Percentiles rank a stretch among this genome's conserved stretches.
These are phyloP conservation scores for Ogataea polymorpha DNA, from an alignment of 805 yeast species.

Conservation along the genomic window DNA sequence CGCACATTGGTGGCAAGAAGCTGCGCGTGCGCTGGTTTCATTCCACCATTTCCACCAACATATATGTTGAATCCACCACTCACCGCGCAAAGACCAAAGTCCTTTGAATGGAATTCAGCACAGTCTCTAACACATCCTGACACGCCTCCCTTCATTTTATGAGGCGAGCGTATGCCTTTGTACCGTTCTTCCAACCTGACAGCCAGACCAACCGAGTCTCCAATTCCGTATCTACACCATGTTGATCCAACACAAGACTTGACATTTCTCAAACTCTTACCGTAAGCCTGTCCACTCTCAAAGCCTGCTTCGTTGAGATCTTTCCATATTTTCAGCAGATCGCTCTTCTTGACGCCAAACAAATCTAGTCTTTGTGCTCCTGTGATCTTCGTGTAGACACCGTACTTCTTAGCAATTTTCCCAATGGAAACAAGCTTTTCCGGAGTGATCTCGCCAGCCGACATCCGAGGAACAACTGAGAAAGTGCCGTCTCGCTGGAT, in stretches of 20 bases:
- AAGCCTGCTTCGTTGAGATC: conserved; percentile 33
- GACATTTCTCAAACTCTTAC: conserved; percentile 36
- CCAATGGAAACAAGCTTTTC: conserved; percentile 36
- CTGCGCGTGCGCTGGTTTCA: conserved; percentile 39
- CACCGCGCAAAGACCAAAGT: conserved; percentile 37
- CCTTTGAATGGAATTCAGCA: conserved; percentile 38
- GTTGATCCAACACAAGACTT: conserved; percentile 39
- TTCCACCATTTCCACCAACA: conserved; percentile 40
- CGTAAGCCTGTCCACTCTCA: conserved; percentile 39
- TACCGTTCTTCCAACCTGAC: conserved; percentile 36
- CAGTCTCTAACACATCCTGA: conserved; percentile 39
- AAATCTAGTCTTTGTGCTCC: conserved; percentile 37
- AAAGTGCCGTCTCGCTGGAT: conserved; percentile 39
- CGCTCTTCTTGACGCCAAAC: conserved; percentile 35
- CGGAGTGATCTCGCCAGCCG: conserved; percentile 39
- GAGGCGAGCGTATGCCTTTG: conserved; percentile 37
- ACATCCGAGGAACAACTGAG: conserved; percentile 37
- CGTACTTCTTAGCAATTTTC: conserved; percentile 31
- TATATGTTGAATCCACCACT: conserved; percentile 36
- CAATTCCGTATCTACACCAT: conserved; percentile 39
- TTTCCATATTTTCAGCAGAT: conserved; percentile 33
- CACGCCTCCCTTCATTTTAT: conserved; percentile 38
- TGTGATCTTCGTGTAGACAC: conserved; percentile 36
- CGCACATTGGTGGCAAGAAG: conserved; percentile 33
- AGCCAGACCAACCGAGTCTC: conserved; percentile 39